These are phyloP conservation scores for Penicillium hesseltinei DNA, from an alignment of 2,329 filamentous ascomycete genomes.

Conservation along the genomic window DNA sequence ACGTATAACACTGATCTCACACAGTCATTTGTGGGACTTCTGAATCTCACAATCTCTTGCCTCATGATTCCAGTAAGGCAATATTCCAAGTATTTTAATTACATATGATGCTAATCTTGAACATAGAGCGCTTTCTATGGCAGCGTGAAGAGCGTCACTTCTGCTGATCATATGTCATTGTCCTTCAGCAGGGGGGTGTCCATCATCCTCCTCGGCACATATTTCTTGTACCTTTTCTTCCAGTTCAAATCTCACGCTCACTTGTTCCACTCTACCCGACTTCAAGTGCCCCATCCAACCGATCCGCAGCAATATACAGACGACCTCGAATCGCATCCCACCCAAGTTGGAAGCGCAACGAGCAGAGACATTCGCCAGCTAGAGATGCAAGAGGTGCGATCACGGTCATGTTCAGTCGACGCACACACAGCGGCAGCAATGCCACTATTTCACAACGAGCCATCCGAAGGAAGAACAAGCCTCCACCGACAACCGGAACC, in stretches of 20 bases:
- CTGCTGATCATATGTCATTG: constrained; percentile 61
- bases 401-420: constrained; percentile 4
- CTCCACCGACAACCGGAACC: not conserved
- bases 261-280: not conserved
- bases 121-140: constrained; percentile 75
- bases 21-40: constrained; percentile 85
- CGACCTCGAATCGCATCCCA: constrained; percentile 12
- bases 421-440: constrained; percentile 5
- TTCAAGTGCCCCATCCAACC: not conserved
- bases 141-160: constrained; percentile 63
- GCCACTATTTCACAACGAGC: constrained; percentile 4
- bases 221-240: constrained; percentile 19
- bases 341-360: not conserved
- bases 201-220: constrained; percentile 1
- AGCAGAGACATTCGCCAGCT: not conserved
- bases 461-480: not conserved
- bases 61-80: constrained; percentile 68
- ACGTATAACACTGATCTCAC: constrained; percentile 90
- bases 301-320: constrained; percentile 1
- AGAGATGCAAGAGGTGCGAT: constrained; percentile 14
- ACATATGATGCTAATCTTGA: not conserved
- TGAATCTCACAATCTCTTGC: constrained; percentile 84
- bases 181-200: constrained; percentile 69
- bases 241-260: constrained; percentile 7
- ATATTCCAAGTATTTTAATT: constrained; percentile 38